These are phyloP conservation scores for Hyaloscypha bicolor DNA, from an alignment of 495 filamentous ascomycete species.

Conservation along the genomic window DNA sequence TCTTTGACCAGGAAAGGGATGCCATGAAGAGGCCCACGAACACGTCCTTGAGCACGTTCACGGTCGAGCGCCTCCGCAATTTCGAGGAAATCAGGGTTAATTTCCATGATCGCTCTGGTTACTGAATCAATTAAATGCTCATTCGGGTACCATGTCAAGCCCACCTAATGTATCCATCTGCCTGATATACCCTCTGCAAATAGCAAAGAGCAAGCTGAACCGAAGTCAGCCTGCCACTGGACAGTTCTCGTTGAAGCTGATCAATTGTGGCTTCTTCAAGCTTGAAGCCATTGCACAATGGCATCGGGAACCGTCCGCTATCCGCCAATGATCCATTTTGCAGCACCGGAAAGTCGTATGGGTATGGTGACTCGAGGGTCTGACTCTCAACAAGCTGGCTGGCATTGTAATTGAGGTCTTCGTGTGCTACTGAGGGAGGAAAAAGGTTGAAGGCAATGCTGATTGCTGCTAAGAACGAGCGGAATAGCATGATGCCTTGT, in stretches of 20 bases:
- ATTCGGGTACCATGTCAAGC: too few species aligned
- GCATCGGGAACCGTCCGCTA: slow-evolving; percentile 56
- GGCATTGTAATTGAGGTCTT: slow-evolving; percentile 3
- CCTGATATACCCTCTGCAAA: slow-evolving; percentile 30
- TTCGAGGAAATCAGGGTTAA: slow-evolving; percentile 57
- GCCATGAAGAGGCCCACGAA: slow-evolving; percentile 60
- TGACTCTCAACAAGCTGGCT: slow-evolving; percentile 18
- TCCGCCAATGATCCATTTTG: slow-evolving; percentile 19
- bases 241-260: slow-evolving; percentile 25
- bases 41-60: slow-evolving; percentile 49
- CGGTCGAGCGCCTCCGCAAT: slow-evolving; percentile 55
- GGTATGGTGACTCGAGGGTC: slow-evolving; percentile 20
- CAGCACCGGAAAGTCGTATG: slow-evolving; percentile 24
- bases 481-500: not conserved
- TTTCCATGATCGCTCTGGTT: slow-evolving; percentile 50
- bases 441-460: not conserved
- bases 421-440: not conserved
- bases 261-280: slow-evolving; percentile 56
- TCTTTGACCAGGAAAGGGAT: slow-evolving; percentile 71
- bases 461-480: not conserved
- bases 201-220: slow-evolving; percentile 28
- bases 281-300: slow-evolving; percentile 57
- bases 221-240: slow-evolving; percentile 25
- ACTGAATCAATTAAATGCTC: not conserved
- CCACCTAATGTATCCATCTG: slow-evolving; percentile 28